Conservation (phyloP, 352 stramenopile genomes). For the Phytopythium aichiense region DNA sequence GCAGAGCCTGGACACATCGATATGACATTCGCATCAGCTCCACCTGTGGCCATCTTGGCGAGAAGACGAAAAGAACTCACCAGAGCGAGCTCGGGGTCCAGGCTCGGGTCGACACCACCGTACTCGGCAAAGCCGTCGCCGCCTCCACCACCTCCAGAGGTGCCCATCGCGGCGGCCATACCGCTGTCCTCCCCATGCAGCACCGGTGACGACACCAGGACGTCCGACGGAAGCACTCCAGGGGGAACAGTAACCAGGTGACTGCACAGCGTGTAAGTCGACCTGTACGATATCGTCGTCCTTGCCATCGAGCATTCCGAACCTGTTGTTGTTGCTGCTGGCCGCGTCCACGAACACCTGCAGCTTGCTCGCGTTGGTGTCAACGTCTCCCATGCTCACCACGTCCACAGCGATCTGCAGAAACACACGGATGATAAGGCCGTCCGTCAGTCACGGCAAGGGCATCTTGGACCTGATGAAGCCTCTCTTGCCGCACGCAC, state of each 20-base stretch:
- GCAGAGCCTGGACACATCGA: constrained; percentile 57
- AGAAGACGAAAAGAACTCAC: constrained; percentile 31
- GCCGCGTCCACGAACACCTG: constrained; percentile 90
- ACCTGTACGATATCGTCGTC: not conserved
- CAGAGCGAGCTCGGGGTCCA: constrained; percentile 98
- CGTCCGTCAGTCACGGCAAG: not conserved
- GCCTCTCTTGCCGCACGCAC: constrained; percentile 21
- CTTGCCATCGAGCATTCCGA: not conserved
- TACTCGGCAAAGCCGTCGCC: constrained; percentile 90
- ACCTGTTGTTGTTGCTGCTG: constrained; percentile 92
- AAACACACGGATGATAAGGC: not conserved
- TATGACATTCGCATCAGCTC: not conserved
- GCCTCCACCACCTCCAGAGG: constrained; percentile 20
- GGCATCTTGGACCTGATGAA: not conserved
- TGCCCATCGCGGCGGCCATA: constrained; percentile 37
- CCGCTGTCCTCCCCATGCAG: constrained; percentile 86
- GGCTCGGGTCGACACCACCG: constrained; percentile 96
- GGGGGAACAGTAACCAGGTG: constrained; percentile 97
- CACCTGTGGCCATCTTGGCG: not conserved
- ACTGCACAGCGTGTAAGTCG: constrained; percentile 19
- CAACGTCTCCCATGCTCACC: constrained; percentile 96
- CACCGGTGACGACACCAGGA: constrained; percentile 95
- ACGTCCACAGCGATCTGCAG: constrained; percentile 95
- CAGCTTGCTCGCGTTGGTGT: constrained; percentile 86
- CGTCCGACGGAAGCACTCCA: constrained; percentile 96